Conservation (phyloP, 768 basidiomycete genomes). For the Naganishia onofrii region DNA sequence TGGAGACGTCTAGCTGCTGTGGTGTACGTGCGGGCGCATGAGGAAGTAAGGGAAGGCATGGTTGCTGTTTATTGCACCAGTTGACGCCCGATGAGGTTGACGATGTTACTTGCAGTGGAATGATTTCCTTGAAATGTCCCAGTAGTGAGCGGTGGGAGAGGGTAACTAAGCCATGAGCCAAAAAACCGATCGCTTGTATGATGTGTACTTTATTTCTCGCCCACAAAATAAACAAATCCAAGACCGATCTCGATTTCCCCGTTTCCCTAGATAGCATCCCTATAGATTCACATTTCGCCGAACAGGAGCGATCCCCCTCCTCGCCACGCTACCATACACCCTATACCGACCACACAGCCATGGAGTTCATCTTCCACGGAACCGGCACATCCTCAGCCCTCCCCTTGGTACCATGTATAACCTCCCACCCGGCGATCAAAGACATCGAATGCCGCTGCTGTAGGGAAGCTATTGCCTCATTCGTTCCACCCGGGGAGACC, state of each 20-base stretch:
- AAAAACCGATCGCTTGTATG: neutral
- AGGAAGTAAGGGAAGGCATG: neutral
- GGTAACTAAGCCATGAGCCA: no score
- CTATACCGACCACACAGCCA: conserved; percentile 25
- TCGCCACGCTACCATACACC: no score
- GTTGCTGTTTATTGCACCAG: neutral
- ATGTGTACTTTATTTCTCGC: neutral
- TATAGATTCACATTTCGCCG: no score
- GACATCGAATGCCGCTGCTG: conserved; percentile 51
- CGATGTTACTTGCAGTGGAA: no score
- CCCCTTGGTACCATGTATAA: conserved; percentile 68
- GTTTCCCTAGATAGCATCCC: neutral
- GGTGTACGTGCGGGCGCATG: neutral
- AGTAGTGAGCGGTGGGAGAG: no score
- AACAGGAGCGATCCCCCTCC: no score
- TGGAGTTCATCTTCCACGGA: conserved; percentile 75
- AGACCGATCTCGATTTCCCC: neutral
- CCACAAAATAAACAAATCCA: conserved; percentile 3
- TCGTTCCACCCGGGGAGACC: neutral
- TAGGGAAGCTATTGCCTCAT: conserved; percentile 57
- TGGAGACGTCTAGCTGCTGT: neutral
- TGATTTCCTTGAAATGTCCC: no score
- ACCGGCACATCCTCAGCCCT: conserved; percentile 76
- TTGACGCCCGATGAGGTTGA: no score
- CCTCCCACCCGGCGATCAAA: conserved; percentile 54